Evolutionary conservation across 139 green algal genomes (phyloP), one percentile per base, ranked within the genome.

Genomic region (Micromonas pusilla): DNA sequence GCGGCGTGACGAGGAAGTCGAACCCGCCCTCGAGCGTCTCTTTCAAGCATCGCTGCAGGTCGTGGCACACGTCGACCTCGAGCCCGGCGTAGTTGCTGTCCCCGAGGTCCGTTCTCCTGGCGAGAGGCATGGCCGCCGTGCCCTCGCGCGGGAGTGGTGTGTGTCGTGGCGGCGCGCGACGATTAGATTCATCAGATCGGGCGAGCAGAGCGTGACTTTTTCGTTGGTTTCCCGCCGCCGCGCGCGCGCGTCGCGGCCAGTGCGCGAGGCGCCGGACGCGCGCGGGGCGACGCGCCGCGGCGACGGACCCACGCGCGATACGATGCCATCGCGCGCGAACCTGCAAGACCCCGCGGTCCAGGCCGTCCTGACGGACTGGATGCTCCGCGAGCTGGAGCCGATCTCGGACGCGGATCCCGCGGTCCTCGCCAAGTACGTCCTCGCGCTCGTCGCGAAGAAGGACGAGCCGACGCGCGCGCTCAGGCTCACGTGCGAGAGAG

Each of bases 71-170:
- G 0, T 79, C 53, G 1, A 94, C 60, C 25, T 94, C 85, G 0
- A 91, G 54, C n/a, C 94, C 94, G 1, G 89, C 87, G 78, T 90
- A 98, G 21, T 86, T 88, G 3, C 91, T 87, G 70, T 98, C 93
- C 3, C 91, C 91, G 66, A 85, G 92, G 75, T 97, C 94, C 5
- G 79, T 84, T 3, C 94, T 74, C 66, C 93, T 91, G 0, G 89
- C 94, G 1, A 98, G 84, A n/a, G 91, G 90, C 94, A 98, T 98
- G 23, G 60, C 52, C 65, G 73, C 26, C 5, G 28, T 9, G n/a
- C 19, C 23, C 5, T 25, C 5, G 67, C 63, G 63, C 9, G 13
- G 63, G 30, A n/a, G n/a, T n/a, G n/a, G n/a, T n/a, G n/a, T n/a
- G n/a, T n/a, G n/a, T n/a, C n/a, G n/a, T n/a, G n/a, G n/a, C n/a